Base-by-base conservation (phyloP, 768 basidiomycete species). In the Podaxis sp. region DNA sequence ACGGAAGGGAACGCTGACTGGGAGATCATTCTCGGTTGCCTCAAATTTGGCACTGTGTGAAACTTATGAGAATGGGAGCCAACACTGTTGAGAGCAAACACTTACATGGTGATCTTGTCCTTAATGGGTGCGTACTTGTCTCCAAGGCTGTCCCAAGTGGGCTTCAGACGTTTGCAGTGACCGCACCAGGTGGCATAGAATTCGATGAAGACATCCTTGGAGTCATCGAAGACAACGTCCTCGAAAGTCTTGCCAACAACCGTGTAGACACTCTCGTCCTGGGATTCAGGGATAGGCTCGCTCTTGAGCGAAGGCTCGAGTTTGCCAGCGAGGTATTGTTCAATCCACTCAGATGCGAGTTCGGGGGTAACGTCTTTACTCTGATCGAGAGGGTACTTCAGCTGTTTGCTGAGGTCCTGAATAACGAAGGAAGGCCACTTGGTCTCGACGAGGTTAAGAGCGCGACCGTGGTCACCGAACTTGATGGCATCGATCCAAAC, bases 161-260 rank as follows among this genome's bases (percentile, higher is more conserved):
- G 96, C 74, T 91, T 92, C 68, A 99, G 86, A 69, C 95, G 94
- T 79, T 97, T 97, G 89, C 94, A 96, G 84, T 95, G 94, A 49
- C 92, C 91, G 70, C 92, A 93, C 97, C 97, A 99, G 54, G 94
- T 86, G 53, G 97, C 97, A 70, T 93, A 98, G 77, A 99, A 96
- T 77, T 98, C 96, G 66, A 98, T 81, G 70, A 99, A 94, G 69
- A 98, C 89, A 72, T 98, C 96, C 79, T 97, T 97, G 62, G 79
- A 78, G 65, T 94, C 91, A 71, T 97, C 93, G 64, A 85, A 87
- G 37, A 93, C 89, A 56, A 95, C 80, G 55, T 93, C 79, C 2
- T 98, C 94, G 66, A 98, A 98, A 66, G 90, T 86, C 74, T 93
- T 90, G 65, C 93, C 87, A 57, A 98, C 96, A 27, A 99, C 79